Evolutionary conservation across 75 land plant genomes (phyloP), one percentile per base, ranked within the genome.

Genomic region (Pinus taeda): DNA sequence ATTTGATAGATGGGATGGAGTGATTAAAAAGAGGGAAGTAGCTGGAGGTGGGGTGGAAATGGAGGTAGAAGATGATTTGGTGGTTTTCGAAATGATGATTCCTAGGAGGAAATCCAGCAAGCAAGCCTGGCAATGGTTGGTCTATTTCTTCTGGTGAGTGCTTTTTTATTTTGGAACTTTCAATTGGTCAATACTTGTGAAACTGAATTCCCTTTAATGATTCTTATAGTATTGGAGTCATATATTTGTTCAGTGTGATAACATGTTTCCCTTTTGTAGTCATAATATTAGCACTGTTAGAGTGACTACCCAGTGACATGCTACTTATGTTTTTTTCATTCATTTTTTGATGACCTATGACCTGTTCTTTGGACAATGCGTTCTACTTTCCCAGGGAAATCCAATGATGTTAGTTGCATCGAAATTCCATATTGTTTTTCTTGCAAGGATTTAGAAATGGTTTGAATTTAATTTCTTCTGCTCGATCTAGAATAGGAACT

Each of bases 61-160:
- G 79, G 85, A 42, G 67, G 64, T 61, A 62, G 79, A 72, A 86
- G 91, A 29, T 75, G 92, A 3, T 90, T 93, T 22, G 87, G 93
- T n/a, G 84, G 91, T 83, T 85, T 84, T 69, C 75, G 74, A 67
- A 83, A 75, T 57, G 93, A 88, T 20, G 81, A 79, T 59, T 90
- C 89, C 76, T 91, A 92, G 97, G 83, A 89, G 74, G 97, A 94
- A 77, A 83, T 89, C 36, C 90, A 91, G 63, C 94, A 91, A 81
- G 77, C 90, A 75, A 78, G 79, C 64, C 79, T 84, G 26, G 79
- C 94, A 3, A 65, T 94, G 9, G 39, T 83, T 4, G 90, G 90
- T 15, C 83, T 94, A 24, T 5, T 88, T 75, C 57, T 79, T 71
- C 57, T 90, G 79, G 96, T 91, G 75, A 85, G 96, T 81, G 21